These are phyloP conservation scores for Plasmodium chabaudi DNA, from an alignment of 169 alveolate genomes.

Conservation along the genomic window DNA sequence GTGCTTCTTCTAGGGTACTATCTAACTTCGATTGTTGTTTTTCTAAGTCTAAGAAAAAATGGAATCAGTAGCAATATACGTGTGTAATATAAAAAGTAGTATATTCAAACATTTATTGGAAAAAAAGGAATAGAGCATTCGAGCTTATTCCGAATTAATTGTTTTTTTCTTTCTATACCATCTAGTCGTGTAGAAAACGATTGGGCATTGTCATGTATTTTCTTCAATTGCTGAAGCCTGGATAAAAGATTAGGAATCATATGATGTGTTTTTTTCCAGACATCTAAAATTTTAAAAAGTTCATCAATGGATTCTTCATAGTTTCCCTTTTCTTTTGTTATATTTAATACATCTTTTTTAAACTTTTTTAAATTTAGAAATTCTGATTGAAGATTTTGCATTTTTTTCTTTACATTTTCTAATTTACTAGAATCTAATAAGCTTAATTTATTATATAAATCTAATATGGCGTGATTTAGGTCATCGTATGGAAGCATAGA, in stretches of 20 bases:
- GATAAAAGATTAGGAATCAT: constrained; percentile 63
- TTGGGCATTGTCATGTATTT: constrained; percentile 67
- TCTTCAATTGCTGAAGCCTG: constrained; percentile 53
- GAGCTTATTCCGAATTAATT: background rate
- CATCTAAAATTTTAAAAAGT: constrained; percentile 59
- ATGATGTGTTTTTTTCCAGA: constrained; percentile 76
- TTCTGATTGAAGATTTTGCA: constrained; percentile 76
- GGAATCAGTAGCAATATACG: background rate
- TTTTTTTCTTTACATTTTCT: constrained; percentile 79
- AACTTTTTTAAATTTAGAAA: constrained; percentile 63
- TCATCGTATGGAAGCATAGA: constrained; percentile 81
- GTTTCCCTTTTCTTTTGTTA: constrained; percentile 71
- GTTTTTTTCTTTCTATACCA: constrained; percentile 11
- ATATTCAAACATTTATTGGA: background rate
- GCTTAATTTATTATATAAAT: constrained; percentile 77
- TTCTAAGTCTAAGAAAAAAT: constrained; percentile 41
- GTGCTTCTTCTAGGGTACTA: constrained; percentile 42
- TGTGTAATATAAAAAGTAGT: background rate
- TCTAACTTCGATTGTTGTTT: constrained; percentile 52
- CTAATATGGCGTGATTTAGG: constrained; percentile 79
- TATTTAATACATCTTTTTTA: constrained; percentile 57
- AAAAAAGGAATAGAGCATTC: background rate
- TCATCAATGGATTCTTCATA: constrained; percentile 76
- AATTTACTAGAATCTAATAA: constrained; percentile 79
- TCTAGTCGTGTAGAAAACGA: constrained; percentile 64